Percentiles rank a stretch among this genome's conserved stretches.
phyloP scores from a whole-genome alignment of 106 monocot genomes.

The Allium cepa region DNA sequence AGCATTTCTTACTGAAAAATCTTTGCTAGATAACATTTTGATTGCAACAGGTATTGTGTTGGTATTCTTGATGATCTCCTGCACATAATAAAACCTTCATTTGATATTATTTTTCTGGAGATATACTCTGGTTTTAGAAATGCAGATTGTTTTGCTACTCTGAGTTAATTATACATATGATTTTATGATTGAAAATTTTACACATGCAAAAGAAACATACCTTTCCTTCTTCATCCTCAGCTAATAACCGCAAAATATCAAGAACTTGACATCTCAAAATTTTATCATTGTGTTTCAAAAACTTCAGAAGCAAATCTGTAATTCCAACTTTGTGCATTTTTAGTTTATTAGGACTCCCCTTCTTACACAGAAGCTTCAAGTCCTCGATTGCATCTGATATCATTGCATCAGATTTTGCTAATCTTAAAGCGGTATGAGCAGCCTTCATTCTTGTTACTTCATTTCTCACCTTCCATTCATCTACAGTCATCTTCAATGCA shows the following conservation, averaged over 20 bases:
- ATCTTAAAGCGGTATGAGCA: slow-evolving; percentile 22
- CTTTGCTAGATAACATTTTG: slow-evolving; percentile 47
- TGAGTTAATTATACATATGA: too few species aligned
- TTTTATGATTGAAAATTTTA: too few species aligned
- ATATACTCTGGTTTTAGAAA: background rate
- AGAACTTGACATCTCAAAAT: slow-evolving; percentile 34
- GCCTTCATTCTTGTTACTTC: slow-evolving; percentile 37
- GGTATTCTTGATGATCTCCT: slow-evolving; percentile 45
- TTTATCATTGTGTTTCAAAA: slow-evolving; percentile 26
- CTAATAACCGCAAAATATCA: slow-evolving; percentile 25
- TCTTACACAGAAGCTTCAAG: slow-evolving; percentile 22
- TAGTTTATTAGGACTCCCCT: slow-evolving; percentile 14
- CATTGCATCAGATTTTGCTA: slow-evolving; percentile 21
- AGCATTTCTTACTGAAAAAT: slow-evolving; percentile 26
- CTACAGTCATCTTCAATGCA: slow-evolving; percentile 41
- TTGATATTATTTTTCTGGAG: background rate
- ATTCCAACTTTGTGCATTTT: slow-evolving; percentile 39
- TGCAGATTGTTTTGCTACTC: too few species aligned
- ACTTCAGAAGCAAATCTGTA: slow-evolving; percentile 31
- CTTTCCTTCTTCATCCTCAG: slow-evolving; percentile 59
- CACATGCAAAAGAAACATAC: slow-evolving; percentile 7
- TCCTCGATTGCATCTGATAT: slow-evolving; percentile 50
- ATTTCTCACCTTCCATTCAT: slow-evolving; percentile 56
- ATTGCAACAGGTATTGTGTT: slow-evolving; percentile 28
- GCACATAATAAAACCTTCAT: slow-evolving; percentile 7